phyloP scores from a whole-genome alignment of 2,329 filamentous ascomycete species.

The Scopulariopsis brevicaulis region DNA sequence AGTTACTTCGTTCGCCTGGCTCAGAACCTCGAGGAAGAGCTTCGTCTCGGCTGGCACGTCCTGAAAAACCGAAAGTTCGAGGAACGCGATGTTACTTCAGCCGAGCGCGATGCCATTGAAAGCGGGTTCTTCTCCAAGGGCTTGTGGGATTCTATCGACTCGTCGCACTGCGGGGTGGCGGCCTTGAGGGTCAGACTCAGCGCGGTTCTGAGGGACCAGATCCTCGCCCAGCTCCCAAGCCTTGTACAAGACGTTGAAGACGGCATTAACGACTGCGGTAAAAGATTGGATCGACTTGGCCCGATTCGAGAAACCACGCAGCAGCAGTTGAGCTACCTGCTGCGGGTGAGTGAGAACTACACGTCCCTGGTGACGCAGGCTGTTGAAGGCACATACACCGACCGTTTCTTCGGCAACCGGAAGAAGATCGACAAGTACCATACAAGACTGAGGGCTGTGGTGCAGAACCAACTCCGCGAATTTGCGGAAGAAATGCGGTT shows the following conservation, averaged over 20 bases:
- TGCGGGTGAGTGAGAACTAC: constrained; percentile 31
- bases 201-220: constrained; percentile 14
- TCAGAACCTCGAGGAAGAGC: constrained; percentile 30
- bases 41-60: constrained; percentile 42
- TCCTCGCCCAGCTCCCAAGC: constrained; percentile 16
- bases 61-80: constrained; percentile 32
- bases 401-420: constrained; percentile 33
- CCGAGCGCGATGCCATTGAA: constrained; percentile 26
- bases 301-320: constrained; percentile 7
- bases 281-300: constrained; percentile 8
- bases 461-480: constrained; percentile 13
- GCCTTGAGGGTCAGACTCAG: constrained; percentile 9
- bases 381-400: constrained; percentile 37
- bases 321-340: constrained; percentile 32
- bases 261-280: constrained; percentile 4
- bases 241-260: constrained; percentile 13
- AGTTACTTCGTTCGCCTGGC: constrained; percentile 26
- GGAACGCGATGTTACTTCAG: constrained; percentile 13
- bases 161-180: constrained; percentile 11
- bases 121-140: constrained; percentile 27
- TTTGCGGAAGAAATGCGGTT: constrained; percentile 11
- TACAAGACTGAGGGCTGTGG: constrained; percentile 13
- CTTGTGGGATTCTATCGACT: constrained; percentile 23
- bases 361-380: constrained; percentile 30
- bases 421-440: constrained; percentile 17